These are phyloP conservation scores for Ploettnerulaceae sp. DNA, from an alignment of 2,329 filamentous ascomycete species.

Conservation along the genomic window DNA sequence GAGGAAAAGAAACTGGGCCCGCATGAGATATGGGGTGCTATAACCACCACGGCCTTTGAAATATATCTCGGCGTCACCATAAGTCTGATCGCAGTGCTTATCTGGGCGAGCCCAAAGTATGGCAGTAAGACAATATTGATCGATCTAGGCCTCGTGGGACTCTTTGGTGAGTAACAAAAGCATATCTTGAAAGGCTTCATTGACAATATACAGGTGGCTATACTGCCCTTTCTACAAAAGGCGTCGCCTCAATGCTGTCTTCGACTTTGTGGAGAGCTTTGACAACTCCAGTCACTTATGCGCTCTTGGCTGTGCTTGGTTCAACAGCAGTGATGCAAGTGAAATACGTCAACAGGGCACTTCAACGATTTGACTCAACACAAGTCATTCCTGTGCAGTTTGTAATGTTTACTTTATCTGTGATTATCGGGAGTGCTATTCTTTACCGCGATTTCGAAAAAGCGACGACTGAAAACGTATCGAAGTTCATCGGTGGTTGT, in stretches of 20 bases:
- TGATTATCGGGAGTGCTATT: constrained; percentile 89
- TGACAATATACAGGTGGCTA: constrained; percentile 64
- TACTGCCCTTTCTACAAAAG: constrained; percentile 94
- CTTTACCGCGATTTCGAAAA: constrained; percentile 93
- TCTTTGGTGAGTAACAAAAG: constrained; percentile 66
- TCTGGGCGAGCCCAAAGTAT: constrained; percentile 78
- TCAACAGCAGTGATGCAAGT: constrained; percentile 93
- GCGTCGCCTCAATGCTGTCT: constrained; percentile 90
- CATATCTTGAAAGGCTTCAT: neutral
- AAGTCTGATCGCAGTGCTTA: constrained; percentile 66
- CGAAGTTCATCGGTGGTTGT: constrained; percentile 87
- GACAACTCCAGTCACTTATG: constrained; percentile 87
- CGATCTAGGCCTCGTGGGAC: constrained; percentile 84
- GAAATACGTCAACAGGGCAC: constrained; percentile 84
- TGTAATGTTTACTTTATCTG: constrained; percentile 90
- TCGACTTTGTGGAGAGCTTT: constrained; percentile 85
- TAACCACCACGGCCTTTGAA: constrained; percentile 84
- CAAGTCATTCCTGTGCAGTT: constrained; percentile 98
- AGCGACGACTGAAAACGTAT: constrained; percentile 65
- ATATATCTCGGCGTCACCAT: constrained; percentile 79
- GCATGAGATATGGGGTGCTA: constrained; percentile 82
- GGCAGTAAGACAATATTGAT: constrained; percentile 85
- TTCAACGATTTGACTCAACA: constrained; percentile 93
- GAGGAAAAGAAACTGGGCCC: constrained; percentile 89
- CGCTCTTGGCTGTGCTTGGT: constrained; percentile 72